Base-by-base conservation (phyloP, 805 yeast genomes). In the Kregervanrija fluxuum region DNA sequence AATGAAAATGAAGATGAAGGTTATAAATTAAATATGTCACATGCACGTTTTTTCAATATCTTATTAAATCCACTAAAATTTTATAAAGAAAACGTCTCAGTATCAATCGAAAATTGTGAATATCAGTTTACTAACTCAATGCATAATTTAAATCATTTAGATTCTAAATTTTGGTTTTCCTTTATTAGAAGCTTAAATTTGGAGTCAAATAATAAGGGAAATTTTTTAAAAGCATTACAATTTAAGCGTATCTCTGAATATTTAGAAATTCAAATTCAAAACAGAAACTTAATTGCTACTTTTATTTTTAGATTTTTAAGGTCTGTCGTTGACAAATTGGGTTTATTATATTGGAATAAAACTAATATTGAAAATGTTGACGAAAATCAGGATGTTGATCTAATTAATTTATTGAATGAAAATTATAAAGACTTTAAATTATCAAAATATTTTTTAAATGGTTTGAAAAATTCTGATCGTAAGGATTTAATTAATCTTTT, bases 211-310 rank as follows among this genome's bases (percentile, higher is more conserved):
- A 30, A 53, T 2, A 36, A 49, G 32, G 51, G 47, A 38, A 32
- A 37, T 34, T 54, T 60, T 22, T 38, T 60, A 47, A 57, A 57
- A 38, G 45, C 62, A 1, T 40, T 60, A 47, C 45, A 48, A 30
- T 39, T 53, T 34, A 57, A 55, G 33, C 45, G 48, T 36, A 32
- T 49, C 2, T 43, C 51, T 5, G 52, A 56, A 41, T 41, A 15
- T 33, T n/a, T 33, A 10, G 13, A 2, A 15, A 15, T 11, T 6
- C 3, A 28, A 11, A 14, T 35, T 30, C 11, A 12, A 11, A 30
- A 30, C 8, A 35, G 13, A 11, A 28, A 22, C 8, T 22, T 22
- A 2, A 22, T 22, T 6, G 8, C 28, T 22, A 5, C 28, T 5
- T 6, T 22, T 22, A 22, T 22, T 22, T 22, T 22, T 4, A 6